Evolutionary conservation across 2,329 filamentous ascomycete species (phyloP), one percentile per base, ranked within the genome.

Genomic region (Rachicladosporium sp.): DNA sequence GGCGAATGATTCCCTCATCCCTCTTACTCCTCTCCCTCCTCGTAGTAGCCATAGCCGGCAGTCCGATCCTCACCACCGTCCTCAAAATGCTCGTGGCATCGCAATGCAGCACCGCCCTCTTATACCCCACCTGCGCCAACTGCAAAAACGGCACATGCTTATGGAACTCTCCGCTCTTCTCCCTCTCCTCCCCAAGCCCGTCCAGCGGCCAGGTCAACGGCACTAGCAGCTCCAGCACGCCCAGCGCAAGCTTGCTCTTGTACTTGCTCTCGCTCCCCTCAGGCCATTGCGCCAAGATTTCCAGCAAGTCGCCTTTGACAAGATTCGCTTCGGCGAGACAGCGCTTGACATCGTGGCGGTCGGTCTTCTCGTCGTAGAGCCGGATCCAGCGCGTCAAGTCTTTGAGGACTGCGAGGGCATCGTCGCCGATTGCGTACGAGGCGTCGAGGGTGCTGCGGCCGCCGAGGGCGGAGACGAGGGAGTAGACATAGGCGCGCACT

Each of bases 331-430:
- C 87, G 55, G 86, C 80, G 50, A 96, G 70, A 59, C 87, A 95
- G 63, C 91, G 75, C 45, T 89, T 88, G 43, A 98, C 91, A 57
- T 98, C 91, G 70, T 93, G 82, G 49, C 89, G 81, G 58, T 94
- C 93, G 48, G 81, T 78, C 59, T 93, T 93, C 58, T 93, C 84
- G 43, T 58, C 55, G 52, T 58, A 56, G 46, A 94, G 77, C 51
- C 86, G 87, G 50, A 98, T 73, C 91, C 91, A 98, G 74, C 82
- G 81, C 57, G 91, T 89, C 40, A 98, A 72, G 63, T 98, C 91
- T 46, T 89, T 87, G 42, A 98, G 70, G 55, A 88, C 91, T 42
- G 91, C 84, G 44, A 93, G 69, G 9, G 88, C 89, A 57, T 95
- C 89, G 62, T 96, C 89, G 62, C 91, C 91, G 29, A 96, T 77